These are phyloP conservation scores for Raphidocelis subcapitata DNA, from an alignment of 139 green algal species.

Conservation along the genomic window DNA sequence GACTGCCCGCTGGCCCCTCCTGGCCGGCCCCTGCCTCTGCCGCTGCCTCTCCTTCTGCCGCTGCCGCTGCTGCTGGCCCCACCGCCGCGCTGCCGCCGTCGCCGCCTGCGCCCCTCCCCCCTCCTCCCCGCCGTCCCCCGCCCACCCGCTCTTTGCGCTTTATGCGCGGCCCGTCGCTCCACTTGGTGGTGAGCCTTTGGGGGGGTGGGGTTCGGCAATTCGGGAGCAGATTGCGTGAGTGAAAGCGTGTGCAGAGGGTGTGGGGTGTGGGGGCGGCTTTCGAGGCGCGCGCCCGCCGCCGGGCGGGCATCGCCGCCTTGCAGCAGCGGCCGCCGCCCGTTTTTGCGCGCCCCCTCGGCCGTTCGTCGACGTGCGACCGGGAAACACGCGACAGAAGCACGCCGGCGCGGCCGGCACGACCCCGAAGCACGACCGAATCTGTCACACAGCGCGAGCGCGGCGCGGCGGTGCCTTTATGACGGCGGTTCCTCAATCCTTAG, in stretches of 20 bases:
- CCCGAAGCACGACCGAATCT: too few species aligned
- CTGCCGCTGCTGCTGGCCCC: not conserved
- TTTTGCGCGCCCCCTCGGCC: not conserved
- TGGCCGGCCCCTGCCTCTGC: too few species aligned
- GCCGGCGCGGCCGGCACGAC: too few species aligned
- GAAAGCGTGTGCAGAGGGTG: too few species aligned
- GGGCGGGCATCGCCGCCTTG: not conserved
- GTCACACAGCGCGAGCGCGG: too few species aligned
- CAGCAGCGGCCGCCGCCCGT: not conserved
- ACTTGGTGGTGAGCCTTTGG: slow-evolving; percentile 49
- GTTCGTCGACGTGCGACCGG: not conserved
- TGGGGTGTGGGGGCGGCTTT: too few species aligned
- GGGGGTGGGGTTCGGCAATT: not conserved
- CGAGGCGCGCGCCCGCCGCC: too few species aligned
- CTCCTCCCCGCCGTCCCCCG: not conserved
- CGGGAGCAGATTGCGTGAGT: not conserved
- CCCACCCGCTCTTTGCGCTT: slow-evolving; percentile 48
- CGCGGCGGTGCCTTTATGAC: too few species aligned
- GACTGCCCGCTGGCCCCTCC: not conserved
- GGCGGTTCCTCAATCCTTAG: too few species aligned
- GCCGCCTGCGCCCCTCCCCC: not conserved
- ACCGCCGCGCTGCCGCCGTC: not conserved
- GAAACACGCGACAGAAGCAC: not conserved
- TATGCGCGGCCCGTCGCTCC: slow-evolving; percentile 49
- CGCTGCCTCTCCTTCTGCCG: not conserved